Conservation (phyloP, 495 filamentous ascomycete genomes). For the Eremomyces bilateralis region DNA sequence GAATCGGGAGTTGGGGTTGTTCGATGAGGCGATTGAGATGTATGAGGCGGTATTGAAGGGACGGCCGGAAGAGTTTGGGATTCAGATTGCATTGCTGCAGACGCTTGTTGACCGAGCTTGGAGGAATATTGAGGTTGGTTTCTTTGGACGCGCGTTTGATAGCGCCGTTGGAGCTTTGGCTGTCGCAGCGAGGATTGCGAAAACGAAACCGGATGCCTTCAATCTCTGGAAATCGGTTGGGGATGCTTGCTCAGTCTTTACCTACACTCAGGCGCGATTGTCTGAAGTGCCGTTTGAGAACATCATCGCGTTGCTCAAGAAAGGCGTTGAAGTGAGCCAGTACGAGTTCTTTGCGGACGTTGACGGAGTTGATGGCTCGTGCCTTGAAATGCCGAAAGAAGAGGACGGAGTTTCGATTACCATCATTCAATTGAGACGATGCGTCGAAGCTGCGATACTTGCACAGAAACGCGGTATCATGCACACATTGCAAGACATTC, state of each 20-base stretch:
- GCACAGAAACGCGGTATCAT: constrained; percentile 73
- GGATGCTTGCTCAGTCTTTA: constrained; percentile 73
- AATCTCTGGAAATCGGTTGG: constrained; percentile 88
- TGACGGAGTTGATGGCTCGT: constrained; percentile 40
- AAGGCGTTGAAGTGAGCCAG: constrained; percentile 17
- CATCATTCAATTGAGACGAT: constrained; percentile 25
- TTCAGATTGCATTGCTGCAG: constrained; percentile 67
- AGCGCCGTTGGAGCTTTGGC: constrained; percentile 37
- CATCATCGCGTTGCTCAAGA: constrained; percentile 32
- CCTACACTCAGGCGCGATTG: constrained; percentile 44
- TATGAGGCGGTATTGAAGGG: constrained; percentile 48
- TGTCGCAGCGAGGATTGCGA: constrained; percentile 28
- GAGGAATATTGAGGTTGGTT: constrained; percentile 53
- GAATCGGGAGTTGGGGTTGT: constrained; percentile 72
- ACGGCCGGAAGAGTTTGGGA: constrained; percentile 59
- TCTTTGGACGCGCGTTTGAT: constrained; percentile 59
- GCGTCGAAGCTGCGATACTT: constrained; percentile 48
- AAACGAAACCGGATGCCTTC: constrained; percentile 43
- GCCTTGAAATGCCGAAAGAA: constrained; percentile 10
- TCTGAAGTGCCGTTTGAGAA: constrained; percentile 32
- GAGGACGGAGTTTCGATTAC: constrained; percentile 23
- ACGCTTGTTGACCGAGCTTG: constrained; percentile 63
- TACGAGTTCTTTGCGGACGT: constrained; percentile 45
- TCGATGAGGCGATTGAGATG: constrained; percentile 53
- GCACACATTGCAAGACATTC: constrained; percentile 45